These are phyloP conservation scores for Cyclotella sp. DNA, from an alignment of 108 stramenopile species.

Conservation along the genomic window DNA sequence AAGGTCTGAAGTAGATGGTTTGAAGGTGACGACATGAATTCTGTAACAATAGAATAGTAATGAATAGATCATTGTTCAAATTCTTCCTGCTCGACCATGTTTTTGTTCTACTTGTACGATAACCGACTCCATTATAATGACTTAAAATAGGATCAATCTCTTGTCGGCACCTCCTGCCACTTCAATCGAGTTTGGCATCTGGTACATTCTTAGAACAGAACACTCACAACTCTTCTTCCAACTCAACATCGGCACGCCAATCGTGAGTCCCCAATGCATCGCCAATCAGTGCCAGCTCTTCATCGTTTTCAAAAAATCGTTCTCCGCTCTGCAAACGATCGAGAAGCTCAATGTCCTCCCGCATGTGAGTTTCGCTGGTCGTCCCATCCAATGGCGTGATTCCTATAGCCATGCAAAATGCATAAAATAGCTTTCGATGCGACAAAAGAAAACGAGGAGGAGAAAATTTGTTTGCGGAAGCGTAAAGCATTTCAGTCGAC, in stretches of 20 bases:
- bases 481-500: neutral
- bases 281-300: slow-evolving; percentile 33
- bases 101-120: too few species aligned
- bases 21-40: neutral
- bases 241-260: slow-evolving; percentile 19
- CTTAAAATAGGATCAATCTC: too few species aligned
- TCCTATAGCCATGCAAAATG: slow-evolving; percentile 57
- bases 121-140: too few species aligned
- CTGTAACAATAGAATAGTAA: neutral
- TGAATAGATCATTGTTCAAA: neutral
- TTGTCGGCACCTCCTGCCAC: too few species aligned
- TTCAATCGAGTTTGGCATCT: too few species aligned
- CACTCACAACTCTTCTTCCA: slow-evolving; percentile 9
- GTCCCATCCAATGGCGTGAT: slow-evolving; percentile 55
- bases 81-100: too few species aligned
- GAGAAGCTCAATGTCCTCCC: slow-evolving; percentile 46
- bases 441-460: neutral
- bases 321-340: slow-evolving; percentile 47
- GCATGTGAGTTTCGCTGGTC: slow-evolving; percentile 46
- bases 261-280: slow-evolving; percentile 29
- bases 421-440: slow-evolving; percentile 39
- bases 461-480: neutral
- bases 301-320: slow-evolving; percentile 31
- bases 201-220: neutral
- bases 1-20: neutral